Base-by-base conservation (phyloP, 495 filamentous ascomycete genomes). In the Sabuloglossum arenarium region DNA sequence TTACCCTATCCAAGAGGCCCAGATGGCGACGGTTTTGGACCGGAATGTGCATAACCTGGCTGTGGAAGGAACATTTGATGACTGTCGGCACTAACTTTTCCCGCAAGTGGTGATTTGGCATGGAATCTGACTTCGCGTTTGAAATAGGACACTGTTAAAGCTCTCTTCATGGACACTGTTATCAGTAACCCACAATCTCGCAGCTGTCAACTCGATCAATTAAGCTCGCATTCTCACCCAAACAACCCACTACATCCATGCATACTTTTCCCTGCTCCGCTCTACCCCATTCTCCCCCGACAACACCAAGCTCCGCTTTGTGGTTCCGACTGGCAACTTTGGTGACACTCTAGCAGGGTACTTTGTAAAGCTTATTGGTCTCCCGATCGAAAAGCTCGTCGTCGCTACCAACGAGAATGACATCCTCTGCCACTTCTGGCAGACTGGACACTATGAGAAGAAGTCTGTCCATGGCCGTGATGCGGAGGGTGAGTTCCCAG, bases 351-450 rank as follows among this genome's bases (percentile, higher is more conserved):
- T 96, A 2, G 89, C 91, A 0, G 91, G 91, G 43, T 97, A 84
- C 66, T 94, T 95, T 63, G 88, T 89, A 0, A 80, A 81, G 60
- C 75, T 78, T 58, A 95, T 98, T 88, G 91, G 91, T 47, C 78
- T 96, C 0, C 89, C 88, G 23, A 73, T 76, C 1, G 80, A 85
- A 52, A 88, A 86, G 66, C 78, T 98, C 27, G 76, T 93, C 62
- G 78, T 94, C 52, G 87, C 88, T 0, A 93, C 88, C 28, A 94
- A 94, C 65, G 86, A 86, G 68, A 94, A 95, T 71, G 90, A 94
- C 64, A 94, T 94, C 53, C 61, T 73, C n/a, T 62, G 73, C 60
- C 73, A 86, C 43, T 93, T 93, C 76, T 91, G 82, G 79, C 79
- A 82, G 70, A 85, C 80, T 3, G 83, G 84, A 21, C 71, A 74